Evolutionary conservation across 179 eudicot species (phyloP), one percentile per base, ranked within the genome.

Genomic region (Nepenthes alata): DNA sequence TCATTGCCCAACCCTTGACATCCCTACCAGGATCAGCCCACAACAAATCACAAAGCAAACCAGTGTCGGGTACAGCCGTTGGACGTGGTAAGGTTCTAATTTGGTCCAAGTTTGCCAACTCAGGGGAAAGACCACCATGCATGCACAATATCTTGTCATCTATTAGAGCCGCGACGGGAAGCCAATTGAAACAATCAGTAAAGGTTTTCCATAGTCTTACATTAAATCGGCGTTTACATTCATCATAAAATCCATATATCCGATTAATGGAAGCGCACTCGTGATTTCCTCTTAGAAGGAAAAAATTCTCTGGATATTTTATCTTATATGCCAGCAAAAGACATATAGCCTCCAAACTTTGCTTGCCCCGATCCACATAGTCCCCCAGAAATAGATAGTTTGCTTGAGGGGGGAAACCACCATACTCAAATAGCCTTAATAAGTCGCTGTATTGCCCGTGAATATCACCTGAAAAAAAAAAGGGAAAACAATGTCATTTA

Each of bases 111-210:
- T 81, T 76, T 47, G 79, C 71, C 61, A 91, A 80, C 56, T 86
- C 94, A 15, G 96, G 96, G 60, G 95, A 89, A 61, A 89, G 96
- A 15, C 95, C 96, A 69, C 96, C 96, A 67, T 89, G 96, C 96
- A 89, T 89, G 72, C 96, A 89, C 71, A 86, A 67, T 61, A 86
- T 86, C 72, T 85, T 84, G 70, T 89, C 95, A 73, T 89, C 95
- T 63, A 86, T 57, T 12, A 89, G 74, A 13, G 96, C 95, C 1
- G 95, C 83, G 65, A 89, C 96, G 37, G 96, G 96, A 69, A 88
- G 93, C 72, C 85, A 88, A 63, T 88, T 88, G 75, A 88, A 88
- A 72, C 89, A 80, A 35, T 89, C 96, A 14, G 91, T 89, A 65
- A 89, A 89, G 48, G 86, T 81, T 80, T 86, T 89, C 96, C 95